Conservation (phyloP, 2,329 filamentous ascomycete species). For the Chrysosphaeria jannelii region DNA sequence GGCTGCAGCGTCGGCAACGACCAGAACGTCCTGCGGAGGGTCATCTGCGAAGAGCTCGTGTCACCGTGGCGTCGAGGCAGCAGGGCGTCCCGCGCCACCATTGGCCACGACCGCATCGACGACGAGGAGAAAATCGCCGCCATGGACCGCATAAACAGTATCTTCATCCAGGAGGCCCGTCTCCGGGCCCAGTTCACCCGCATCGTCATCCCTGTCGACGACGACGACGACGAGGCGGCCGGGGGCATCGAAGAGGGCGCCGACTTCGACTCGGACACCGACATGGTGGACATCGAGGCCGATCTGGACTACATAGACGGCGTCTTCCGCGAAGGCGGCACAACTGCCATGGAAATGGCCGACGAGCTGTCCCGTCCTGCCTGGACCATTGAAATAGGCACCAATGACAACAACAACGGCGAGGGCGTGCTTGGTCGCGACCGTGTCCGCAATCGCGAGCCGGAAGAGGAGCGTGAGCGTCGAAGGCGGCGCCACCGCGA, state of each 20-base stretch:
- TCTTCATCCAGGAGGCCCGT: background rate
- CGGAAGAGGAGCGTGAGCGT: background rate
- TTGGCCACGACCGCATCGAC: slow-evolving; percentile 52
- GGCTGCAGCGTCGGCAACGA: slow-evolving; percentile 66
- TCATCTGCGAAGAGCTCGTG: slow-evolving; percentile 76
- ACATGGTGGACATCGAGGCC: background rate
- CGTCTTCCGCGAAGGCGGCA: too few relatives aligned
- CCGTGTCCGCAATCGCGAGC: too few relatives aligned
- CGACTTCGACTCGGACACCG: slow-evolving; percentile 11
- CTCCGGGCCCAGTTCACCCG: too few relatives aligned
- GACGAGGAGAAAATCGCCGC: slow-evolving; percentile 47
- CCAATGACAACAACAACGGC: too few relatives aligned
- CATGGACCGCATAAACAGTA: slow-evolving; percentile 10
- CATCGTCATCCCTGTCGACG: slow-evolving; percentile 4
- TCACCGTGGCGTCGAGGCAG: slow-evolving; percentile 71
- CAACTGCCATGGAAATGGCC: too few relatives aligned
- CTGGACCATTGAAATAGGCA: too few relatives aligned
- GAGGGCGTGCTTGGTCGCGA: too few relatives aligned
- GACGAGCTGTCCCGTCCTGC: too few relatives aligned
- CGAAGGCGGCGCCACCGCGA: slow-evolving; percentile 17
- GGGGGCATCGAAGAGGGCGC: slow-evolving; percentile 5
- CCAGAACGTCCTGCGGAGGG: slow-evolving; percentile 43
- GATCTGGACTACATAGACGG: too few relatives aligned
- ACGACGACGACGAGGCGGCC: slow-evolving; percentile 6
- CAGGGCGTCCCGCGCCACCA: slow-evolving; percentile 44